Base-by-base conservation (phyloP, 1,284 basidiomycete species). In the Irpex lacteus region DNA sequence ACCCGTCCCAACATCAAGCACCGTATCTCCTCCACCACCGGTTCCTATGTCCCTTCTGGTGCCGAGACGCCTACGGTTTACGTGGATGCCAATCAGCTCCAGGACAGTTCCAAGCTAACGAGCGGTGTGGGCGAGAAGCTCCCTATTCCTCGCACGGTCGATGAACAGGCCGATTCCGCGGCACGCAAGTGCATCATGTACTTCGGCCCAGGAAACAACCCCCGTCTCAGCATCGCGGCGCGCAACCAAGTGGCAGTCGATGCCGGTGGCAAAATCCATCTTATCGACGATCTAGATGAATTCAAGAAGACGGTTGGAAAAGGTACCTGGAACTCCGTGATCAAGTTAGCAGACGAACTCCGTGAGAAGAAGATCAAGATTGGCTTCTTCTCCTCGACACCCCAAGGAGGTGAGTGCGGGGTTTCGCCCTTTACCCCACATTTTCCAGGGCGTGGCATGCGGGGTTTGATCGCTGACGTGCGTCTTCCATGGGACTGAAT, bases 381-480 rank as follows among this genome's bases (percentile, higher is more conserved):
- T 65, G 89, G 88, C 40, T 95, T 95, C 83, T 95, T 95, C 78
- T 93, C 90, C 36, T 94, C 92, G 11, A 95, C 94, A 5, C 94
- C 94, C 5, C 94, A 95, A 79, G 94, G 93, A 82, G 89, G 88
- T 88, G 75, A 72, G 79, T 70, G 53, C 38, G 65, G 70, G 65
- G 67, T 66, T 11, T 15, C 40, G 26, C 40, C 40, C 40, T 44
- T 52, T 49, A 36, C 21, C 54, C 67, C 49, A 36, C 61, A 64
- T 69, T 56, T 65, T 44, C 40, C 40, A 44, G 40, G 40, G 40
- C 40, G 53, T 57, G 40, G 18, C 60, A 54, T 66, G 60, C 67
- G 68, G 65, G 65, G 68, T 66, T 69, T 75, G 67, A 73, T 71
- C 66, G 70, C 63, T 66, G 53, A 66, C 32, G 36, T 53, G 49